Percentiles rank a stretch among this genome's conserved stretches.
These are phyloP conservation scores for Geosmithia flava DNA, from an alignment of 2,329 filamentous ascomycete species.

Conservation along the genomic window DNA sequence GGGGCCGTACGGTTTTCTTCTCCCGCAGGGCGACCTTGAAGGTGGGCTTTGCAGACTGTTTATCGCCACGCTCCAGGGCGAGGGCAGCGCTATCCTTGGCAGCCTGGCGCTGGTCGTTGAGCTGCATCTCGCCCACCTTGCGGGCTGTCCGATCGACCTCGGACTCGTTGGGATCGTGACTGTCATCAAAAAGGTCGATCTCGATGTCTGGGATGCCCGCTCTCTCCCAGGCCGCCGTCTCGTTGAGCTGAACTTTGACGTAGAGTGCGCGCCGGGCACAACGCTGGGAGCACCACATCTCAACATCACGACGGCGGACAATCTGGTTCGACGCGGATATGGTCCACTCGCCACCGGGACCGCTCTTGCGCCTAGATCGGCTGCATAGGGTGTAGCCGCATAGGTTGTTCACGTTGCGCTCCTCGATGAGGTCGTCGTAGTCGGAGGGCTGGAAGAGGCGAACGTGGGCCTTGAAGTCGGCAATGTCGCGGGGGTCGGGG, in stretches of 20 bases:
- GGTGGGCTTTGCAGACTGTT: constrained; percentile 4
- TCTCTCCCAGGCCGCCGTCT: constrained; percentile 77
- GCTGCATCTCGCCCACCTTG: constrained; percentile 26
- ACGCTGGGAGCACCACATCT: constrained; percentile 74
- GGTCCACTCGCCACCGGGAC: constrained; percentile 52
- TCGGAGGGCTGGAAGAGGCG: constrained; percentile 72
- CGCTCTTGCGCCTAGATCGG: constrained; percentile 43
- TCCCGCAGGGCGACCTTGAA: constrained; percentile 39
- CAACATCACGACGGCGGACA: constrained; percentile 57
- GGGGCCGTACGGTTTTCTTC: constrained; percentile 20
- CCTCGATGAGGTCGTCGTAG: constrained; percentile 78
- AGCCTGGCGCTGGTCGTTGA: constrained; percentile 28
- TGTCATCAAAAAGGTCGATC: constrained; percentile 58
- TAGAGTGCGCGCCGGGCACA: constrained; percentile 76
- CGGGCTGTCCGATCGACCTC: constrained; percentile 22
- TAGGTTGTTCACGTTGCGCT: constrained; percentile 70
- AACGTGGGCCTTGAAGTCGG: constrained; percentile 53
- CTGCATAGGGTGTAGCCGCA: constrained; percentile 81
- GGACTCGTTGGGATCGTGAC: constrained; percentile 22
- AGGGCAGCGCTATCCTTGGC: constrained; percentile 28
- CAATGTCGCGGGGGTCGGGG: constrained; percentile 45
- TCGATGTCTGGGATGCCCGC: constrained; percentile 41
- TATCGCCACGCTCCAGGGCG: constrained; percentile 35
- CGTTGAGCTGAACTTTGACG: constrained; percentile 76
- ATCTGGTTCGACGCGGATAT: constrained; percentile 45